Evolutionary conservation across 331 rosid genomes (phyloP), one percentile per base, ranked within the genome.

Genomic region (Malus hybrid): DNA sequence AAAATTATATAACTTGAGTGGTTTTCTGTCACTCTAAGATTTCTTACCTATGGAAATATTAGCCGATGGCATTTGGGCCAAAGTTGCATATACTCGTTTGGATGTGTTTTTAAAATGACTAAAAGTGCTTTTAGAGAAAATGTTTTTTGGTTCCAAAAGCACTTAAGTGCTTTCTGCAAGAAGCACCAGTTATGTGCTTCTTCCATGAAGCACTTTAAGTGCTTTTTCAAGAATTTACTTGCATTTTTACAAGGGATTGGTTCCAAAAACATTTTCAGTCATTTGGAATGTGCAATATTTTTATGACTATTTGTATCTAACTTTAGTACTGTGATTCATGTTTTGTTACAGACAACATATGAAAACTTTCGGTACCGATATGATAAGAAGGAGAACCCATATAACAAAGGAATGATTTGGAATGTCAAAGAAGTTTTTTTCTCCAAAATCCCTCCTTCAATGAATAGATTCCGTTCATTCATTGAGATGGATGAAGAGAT

Each of bases 351-450:
- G 97, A 92, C 99, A 33, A 94, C 99, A n/a, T 91, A 94, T 11
- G 97, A 94, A 85, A 94, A 90, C 83, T 94, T 94, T 74, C 88
- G 97, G 18, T 92, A 85, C 78, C 96, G 89, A 74, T 92, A 94
- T 50, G 92, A 88, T 73, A 92, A 77, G 80, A 94, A 89, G 82
- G 87, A 90, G 85, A 94, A 92, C 64, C 97, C 96, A 56, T 87
- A 84, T 86, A 83, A 88, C 69, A 79, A n/a, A 78, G 99, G 97
- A 82, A 70, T 62, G 20, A 31, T 29, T 9, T 62, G 70, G 64
- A 94, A 94, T 80, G 55, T 90, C 7, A 66, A 4, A 32, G 96
- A 94, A 82, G 73, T 81, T 65, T 89, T 94, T 65, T 87, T 88
- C 83, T 84, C 95, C 20, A 76, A 74, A 4, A 79, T 81, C 61